Evolutionary conservation across 139 green algal genomes (phyloP).

Genomic region (Nannochloris sp.): DNA sequence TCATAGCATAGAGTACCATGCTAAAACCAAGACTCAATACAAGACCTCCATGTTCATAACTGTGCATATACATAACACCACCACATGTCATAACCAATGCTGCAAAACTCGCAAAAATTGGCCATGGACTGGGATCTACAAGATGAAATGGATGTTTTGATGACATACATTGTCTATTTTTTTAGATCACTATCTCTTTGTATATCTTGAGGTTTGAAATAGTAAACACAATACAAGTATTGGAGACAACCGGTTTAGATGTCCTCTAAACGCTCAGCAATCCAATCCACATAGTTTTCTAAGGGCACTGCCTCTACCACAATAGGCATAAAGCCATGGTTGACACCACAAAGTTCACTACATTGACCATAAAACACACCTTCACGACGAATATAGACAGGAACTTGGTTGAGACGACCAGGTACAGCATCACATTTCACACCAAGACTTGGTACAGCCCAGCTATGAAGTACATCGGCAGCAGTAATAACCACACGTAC

Average conservation of each 20-base stretch:
- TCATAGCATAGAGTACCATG: conserved; percentile 55
- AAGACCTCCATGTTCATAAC: conserved; percentile 40
- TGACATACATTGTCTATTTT: conserved; percentile 21
- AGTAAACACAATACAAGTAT: too few relatives aligned
- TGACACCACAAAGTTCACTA: conserved; percentile 39
- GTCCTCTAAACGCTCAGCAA: conserved; percentile 41
- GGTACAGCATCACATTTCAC: conserved; percentile 44
- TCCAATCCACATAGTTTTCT: conserved; percentile 49
- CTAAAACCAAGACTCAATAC: conserved; percentile 37
- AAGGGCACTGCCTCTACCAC: conserved; percentile 40
- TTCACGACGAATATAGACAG: conserved; percentile 33
- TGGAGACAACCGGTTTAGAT: conserved; percentile 6
- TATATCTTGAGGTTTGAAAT: too few relatives aligned
- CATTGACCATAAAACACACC: conserved; percentile 47
- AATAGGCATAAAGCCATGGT: conserved; percentile 49
- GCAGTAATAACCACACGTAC: conserved; percentile 38
- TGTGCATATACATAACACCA: conserved; percentile 59
- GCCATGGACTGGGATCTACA: conserved; percentile 52
- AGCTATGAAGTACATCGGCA: conserved; percentile 44
- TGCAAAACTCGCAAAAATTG: conserved; percentile 37
- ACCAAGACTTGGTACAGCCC: conserved; percentile 38
- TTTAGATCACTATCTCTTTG: not conserved
- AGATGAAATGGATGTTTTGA: conserved; percentile 50
- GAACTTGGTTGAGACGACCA: conserved; percentile 36
- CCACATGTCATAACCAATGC: conserved; percentile 43